These are phyloP conservation scores for Antrodiella citrinella DNA, from an alignment of 768 basidiomycete species.

Conservation along the genomic window DNA sequence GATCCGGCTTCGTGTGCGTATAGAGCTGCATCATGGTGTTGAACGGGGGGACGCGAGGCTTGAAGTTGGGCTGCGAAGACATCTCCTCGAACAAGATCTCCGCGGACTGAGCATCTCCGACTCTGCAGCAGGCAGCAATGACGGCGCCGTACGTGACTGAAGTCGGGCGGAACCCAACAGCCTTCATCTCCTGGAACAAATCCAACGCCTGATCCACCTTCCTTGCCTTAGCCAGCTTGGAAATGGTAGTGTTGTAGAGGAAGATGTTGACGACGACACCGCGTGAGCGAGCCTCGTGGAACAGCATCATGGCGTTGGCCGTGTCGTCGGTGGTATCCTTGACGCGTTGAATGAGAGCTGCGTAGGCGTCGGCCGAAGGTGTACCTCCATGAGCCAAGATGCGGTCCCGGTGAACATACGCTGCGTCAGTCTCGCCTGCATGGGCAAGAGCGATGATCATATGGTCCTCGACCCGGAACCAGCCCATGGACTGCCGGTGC, in stretches of 20 bases:
- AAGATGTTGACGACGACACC: conserved; percentile 76
- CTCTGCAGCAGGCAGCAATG: conserved; percentile 88
- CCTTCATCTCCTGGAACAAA: conserved; percentile 85
- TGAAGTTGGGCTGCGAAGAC: conserved; percentile 63
- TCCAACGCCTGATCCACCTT: conserved; percentile 87
- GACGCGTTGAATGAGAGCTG: conserved; percentile 76
- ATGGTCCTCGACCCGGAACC: conserved; percentile 77
- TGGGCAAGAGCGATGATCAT: conserved; percentile 88
- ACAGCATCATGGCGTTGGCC: conserved; percentile 76
- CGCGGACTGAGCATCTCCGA: conserved; percentile 80
- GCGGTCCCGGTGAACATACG: conserved; percentile 71
- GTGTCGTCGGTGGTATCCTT: conserved; percentile 97
- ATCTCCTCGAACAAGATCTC: conserved; percentile 84
- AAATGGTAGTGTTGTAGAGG: conserved; percentile 96
- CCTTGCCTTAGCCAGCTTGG: conserved; percentile 88
- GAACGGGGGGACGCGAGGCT: conserved; percentile 87
- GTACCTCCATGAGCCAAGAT: conserved; percentile 70
- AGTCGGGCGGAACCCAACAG: conserved; percentile 48
- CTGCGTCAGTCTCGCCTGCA: conserved; percentile 68
- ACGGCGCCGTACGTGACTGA: conserved; percentile 94
- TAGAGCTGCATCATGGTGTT: conserved; percentile 99
- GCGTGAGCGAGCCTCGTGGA: conserved; percentile 62
- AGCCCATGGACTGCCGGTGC: conserved; percentile 44
- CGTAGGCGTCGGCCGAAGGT: conserved; percentile 88
- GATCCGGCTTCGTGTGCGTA: conserved; percentile 82